Conservation (phyloP, 2,329 filamentous ascomycete species). For the Fusarium bulbicola region DNA sequence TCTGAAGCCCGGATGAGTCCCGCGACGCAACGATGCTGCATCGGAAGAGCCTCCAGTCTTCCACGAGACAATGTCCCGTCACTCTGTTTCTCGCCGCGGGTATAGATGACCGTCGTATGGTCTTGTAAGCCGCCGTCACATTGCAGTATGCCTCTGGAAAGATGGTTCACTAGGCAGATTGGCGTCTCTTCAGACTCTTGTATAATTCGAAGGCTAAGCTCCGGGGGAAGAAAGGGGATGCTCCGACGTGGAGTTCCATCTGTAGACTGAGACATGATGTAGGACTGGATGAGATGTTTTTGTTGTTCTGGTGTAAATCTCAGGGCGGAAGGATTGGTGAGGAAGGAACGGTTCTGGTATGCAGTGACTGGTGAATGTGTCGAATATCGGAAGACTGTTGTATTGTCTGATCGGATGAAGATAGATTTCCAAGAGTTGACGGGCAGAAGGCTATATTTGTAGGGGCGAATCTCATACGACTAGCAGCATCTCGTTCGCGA, state of each 20-base stretch:
- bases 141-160: neutral
- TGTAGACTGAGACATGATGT: neutral
- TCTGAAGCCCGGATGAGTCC: neutral
- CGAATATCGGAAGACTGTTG: neutral
- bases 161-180: neutral
- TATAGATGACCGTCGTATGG: neutral
- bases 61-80: neutral
- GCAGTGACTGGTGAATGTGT: neutral
- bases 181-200: neutral
- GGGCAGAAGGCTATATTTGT: neutral
- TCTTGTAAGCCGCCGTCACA: neutral
- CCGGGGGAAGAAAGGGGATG: neutral
- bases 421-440: neutral
- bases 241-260: too few species aligned
- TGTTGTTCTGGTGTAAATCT: too few species aligned
- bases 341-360: neutral
- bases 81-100: neutral
- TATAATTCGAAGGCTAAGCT: neutral
- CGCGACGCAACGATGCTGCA: neutral
- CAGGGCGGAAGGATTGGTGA: neutral
- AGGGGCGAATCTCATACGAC: rapidly evolving
- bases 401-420: neutral
- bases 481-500: rapidly evolving
- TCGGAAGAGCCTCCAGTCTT: neutral
- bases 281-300: neutral